phyloP scores from a whole-genome alignment of 2,329 filamentous ascomycete genomes.

The Trichoderma lentiforme region DNA sequence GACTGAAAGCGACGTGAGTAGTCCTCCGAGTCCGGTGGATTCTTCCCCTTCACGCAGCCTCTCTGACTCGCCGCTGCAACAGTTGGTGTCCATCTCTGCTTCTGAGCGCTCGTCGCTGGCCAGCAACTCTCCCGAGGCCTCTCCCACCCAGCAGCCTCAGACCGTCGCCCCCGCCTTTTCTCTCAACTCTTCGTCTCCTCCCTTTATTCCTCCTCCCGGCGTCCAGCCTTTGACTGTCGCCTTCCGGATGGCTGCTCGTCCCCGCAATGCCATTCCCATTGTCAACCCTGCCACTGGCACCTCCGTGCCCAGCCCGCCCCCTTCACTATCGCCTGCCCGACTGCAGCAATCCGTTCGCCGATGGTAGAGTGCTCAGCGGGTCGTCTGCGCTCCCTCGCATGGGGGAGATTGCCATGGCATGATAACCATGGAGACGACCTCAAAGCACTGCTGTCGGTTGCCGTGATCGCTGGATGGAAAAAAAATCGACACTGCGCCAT shows the following conservation, averaged over 20 bases:
- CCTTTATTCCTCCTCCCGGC: conserved; percentile 61
- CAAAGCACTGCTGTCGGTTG: conserved; percentile 34
- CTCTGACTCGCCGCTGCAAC: conserved; percentile 38
- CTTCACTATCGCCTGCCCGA: conserved; percentile 61
- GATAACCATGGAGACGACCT: conserved; percentile 30
- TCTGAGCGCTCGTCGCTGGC: conserved; percentile 94
- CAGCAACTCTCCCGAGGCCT: conserved; percentile 88
- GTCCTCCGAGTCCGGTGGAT: conserved; percentile 19
- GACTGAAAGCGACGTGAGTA: conserved; percentile 87
- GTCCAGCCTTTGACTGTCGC: conserved; percentile 63
- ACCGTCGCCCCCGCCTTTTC: conserved; percentile 76
- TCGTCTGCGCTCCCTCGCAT: conserved; percentile 31
- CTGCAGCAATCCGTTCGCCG: conserved; percentile 56
- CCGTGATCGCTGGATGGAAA: conserved; percentile 32
- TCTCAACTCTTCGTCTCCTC: conserved; percentile 62
- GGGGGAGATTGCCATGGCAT: conserved; percentile 12
- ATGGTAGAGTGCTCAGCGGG: conserved; percentile 44
- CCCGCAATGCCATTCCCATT: conserved; percentile 94
- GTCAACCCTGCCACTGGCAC: conserved; percentile 92
- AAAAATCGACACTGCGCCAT: conserved; percentile 33
- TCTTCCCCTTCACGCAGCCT: conserved; percentile 19
- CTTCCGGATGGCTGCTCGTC: conserved; percentile 82
- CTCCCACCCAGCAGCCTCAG: conserved; percentile 83
- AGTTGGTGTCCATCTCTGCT: conserved; percentile 88
- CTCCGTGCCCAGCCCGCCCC: conserved; percentile 82